Percentiles rank a stretch among this genome's conserved stretches.
These are phyloP conservation scores for Naganishia sp. DNA, from an alignment of 1,284 basidiomycete species.

Conservation along the genomic window DNA sequence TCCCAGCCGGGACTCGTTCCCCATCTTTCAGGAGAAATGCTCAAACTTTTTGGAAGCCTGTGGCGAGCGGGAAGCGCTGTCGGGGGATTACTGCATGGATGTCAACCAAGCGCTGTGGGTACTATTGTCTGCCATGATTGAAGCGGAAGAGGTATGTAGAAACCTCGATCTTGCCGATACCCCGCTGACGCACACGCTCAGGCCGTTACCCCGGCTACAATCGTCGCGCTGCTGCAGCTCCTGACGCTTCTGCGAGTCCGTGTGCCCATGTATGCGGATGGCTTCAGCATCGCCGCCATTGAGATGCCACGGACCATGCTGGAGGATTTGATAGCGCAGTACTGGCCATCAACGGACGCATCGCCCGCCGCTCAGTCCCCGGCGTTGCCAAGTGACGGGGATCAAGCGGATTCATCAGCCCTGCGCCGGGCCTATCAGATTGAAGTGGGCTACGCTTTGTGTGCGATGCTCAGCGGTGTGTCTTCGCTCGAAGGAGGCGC, in stretches of 20 bases:
- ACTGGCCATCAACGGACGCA: constrained; percentile 5
- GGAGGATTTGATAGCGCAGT: constrained; percentile 4
- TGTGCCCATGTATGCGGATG: constrained; percentile 10
- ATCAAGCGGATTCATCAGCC: neutral
- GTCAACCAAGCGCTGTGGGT: constrained; percentile 18
- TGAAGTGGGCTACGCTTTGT: constrained; percentile 10
- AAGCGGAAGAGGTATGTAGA: constrained; percentile 10
- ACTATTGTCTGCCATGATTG: constrained; percentile 10
- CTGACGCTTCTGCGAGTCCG: constrained; percentile 10
- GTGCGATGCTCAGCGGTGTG: constrained; percentile 2
- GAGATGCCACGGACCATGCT: constrained; percentile 13
- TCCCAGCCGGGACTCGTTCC: constrained; percentile 3
- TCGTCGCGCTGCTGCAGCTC: constrained; percentile 23
- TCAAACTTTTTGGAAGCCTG: constrained; percentile 20
- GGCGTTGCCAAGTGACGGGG: neutral
- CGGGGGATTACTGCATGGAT: constrained; percentile 1
- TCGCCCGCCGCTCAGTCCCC: neutral
- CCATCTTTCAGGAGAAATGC: constrained; percentile 13
- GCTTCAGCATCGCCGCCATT: neutral
- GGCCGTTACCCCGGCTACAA: neutral
- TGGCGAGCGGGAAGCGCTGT: constrained; percentile 5
- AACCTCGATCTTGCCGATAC: neutral
- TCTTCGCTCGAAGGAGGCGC: constrained; percentile 9
- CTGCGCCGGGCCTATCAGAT: constrained; percentile 6
- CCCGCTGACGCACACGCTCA: neutral